phyloP scores from a whole-genome alignment of 345 rosid species.

The Hirschfeldia incana region DNA sequence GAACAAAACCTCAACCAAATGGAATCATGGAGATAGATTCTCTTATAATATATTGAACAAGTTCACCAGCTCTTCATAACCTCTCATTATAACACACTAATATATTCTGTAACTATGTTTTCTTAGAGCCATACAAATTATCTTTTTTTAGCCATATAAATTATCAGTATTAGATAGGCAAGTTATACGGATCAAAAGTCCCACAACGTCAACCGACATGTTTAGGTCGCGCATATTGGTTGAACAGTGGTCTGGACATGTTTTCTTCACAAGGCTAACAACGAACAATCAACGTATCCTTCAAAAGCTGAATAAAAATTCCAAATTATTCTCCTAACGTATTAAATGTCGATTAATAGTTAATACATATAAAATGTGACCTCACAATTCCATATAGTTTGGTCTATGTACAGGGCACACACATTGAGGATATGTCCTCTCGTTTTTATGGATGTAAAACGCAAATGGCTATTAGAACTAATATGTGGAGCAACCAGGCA shows the following conservation, averaged over 20 bases:
- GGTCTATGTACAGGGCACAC: constrained; percentile 29
- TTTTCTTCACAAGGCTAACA: constrained; percentile 12
- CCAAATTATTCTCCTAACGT: constrained; percentile 20
- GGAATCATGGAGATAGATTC: no score
- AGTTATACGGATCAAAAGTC: background rate
- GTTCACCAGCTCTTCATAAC: background rate
- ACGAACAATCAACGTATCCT: constrained; percentile 26
- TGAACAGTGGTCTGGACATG: constrained; percentile 21
- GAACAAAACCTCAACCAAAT: background rate
- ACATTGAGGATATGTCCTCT: constrained; percentile 29
- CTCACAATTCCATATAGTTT: constrained; percentile 25
- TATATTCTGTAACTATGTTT: background rate
- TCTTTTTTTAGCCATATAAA: background rate
- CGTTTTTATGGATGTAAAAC: background rate
- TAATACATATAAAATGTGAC: constrained; percentile 25
- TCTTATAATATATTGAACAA: no score
- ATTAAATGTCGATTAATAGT: constrained; percentile 31
- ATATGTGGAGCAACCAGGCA: constrained; percentile 14
- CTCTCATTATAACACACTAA: background rate
- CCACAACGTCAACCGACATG: background rate
- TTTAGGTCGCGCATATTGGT: constrained; percentile 20
- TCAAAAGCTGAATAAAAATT: constrained; percentile 10
- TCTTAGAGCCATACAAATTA: background rate
- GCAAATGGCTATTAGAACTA: background rate
- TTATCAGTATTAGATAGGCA: background rate